phyloP scores from a whole-genome alignment of 2,329 filamentous ascomycete genomes.

The Fusarium protoensiforme region DNA sequence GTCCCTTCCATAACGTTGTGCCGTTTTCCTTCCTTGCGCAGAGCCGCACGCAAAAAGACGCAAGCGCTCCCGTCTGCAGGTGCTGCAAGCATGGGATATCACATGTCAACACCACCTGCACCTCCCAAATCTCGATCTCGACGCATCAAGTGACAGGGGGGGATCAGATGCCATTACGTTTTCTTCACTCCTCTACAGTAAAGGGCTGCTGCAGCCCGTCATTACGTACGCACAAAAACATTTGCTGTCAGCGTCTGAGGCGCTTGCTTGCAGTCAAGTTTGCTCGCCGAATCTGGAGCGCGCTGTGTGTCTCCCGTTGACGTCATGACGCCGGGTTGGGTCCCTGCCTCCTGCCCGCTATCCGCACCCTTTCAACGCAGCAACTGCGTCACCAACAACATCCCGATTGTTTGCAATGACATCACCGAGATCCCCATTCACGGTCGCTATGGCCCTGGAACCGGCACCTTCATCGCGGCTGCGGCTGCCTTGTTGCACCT shows the following conservation, averaged over 20 bases:
- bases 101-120: constrained; percentile 23
- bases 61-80: background rate
- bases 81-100: constrained; percentile 13
- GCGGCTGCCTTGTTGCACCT: constrained; percentile 16
- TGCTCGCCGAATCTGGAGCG: background rate
- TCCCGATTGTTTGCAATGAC: constrained; percentile 31
- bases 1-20: background rate
- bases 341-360: constrained; percentile 4
- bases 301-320: constrained; percentile 9
- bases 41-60: background rate
- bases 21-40: background rate
- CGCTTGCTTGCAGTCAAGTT: constrained; percentile 11
- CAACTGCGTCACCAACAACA: constrained; percentile 22
- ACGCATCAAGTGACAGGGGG: constrained; percentile 4
- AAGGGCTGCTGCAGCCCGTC: background rate
- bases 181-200: constrained; percentile 4
- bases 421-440: constrained; percentile 25
- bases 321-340: constrained; percentile 19
- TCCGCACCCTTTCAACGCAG: background rate
- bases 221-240: background rate
- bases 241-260: constrained; percentile 3
- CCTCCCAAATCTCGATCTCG: constrained; percentile 2
- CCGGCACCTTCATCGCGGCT: constrained; percentile 1
- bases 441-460: constrained; percentile 4
- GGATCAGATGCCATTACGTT: constrained; percentile 30